Base-by-base conservation (phyloP, 208 protist species). In the Phytomonas francai region DNA sequence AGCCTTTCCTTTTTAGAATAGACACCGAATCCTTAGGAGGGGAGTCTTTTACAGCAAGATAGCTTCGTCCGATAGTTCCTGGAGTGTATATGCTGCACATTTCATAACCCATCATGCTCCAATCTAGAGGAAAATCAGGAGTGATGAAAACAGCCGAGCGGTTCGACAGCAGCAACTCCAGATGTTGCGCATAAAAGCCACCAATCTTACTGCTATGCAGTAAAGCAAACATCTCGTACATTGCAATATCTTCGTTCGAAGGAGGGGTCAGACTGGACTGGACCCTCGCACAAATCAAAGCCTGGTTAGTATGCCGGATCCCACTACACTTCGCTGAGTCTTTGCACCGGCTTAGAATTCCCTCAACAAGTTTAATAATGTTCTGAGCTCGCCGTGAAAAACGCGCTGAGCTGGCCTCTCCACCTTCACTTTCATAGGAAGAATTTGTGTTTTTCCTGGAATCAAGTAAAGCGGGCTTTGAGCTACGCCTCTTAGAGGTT, bases 81-180 rank as follows among this genome's bases (percentile, higher is more conserved):
- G 75, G 73, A 45, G 76, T 81, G 61, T 85, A 83, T 31, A 78
- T 73, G 1, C 70, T 70, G 22, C 72, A 45, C 22, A 94, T 72
- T 11, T 65, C 39, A 65, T 92, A 92, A 9, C 70, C 75, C 66
- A 79, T 77, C 19, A 88, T 77, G 34, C 75, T 67, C 51, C 90
- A 84, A 33, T 83, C 82, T n/a, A 72, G 71, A 12, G 75, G 36
- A 57, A 94, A 85, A 30, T 81, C 79, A 5, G 82, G 83, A 32
- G 85, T 86, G 61, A 77, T 85, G 62, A 91, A 75, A 25, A 94
- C 81, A 27, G 77, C 79, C 7, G 81, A 84, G 27, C 84, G 81
- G 66, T 91, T 94, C 9, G 89, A 91, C 33, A 92, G 71, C 11
- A 78, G 78, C n/a, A 94, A 75, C 58, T 92, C 84, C 3, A 84